A percentile compares a stretch with the other conserved stretches of the same genome.
phyloP scores from a whole-genome alignment of 805 yeast species.

The Candida nemodendra region DNA sequence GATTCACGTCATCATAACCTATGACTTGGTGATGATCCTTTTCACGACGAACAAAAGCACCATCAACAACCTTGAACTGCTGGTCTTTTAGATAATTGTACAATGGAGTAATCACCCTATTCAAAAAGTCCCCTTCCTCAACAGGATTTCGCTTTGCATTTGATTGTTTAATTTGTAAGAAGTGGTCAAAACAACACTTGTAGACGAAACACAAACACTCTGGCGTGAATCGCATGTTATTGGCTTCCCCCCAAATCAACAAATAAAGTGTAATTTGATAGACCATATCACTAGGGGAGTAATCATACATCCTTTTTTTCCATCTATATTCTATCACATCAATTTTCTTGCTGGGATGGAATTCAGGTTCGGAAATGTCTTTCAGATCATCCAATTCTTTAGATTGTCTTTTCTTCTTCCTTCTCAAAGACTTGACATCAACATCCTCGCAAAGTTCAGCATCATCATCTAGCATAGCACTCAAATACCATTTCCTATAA shows the following conservation, averaged over 20 bases:
- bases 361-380: slow-evolving; percentile 19
- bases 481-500: slow-evolving; percentile 89
- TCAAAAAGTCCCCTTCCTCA: slow-evolving; percentile 33
- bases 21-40: slow-evolving; percentile 63
- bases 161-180: slow-evolving; percentile 35
- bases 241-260: slow-evolving; percentile 77
- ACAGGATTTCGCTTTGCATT: slow-evolving; percentile 1
- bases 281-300: slow-evolving; percentile 55
- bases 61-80: slow-evolving; percentile 56
- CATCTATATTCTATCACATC: slow-evolving; percentile 83
- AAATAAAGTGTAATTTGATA: slow-evolving; percentile 63
- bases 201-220: slow-evolving; percentile 54
- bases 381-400: slow-evolving; percentile 14
- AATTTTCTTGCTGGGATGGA: slow-evolving; percentile 35
- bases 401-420: slow-evolving; percentile 63
- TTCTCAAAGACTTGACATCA: slow-evolving; percentile 58
- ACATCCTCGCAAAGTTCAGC: slow-evolving; percentile 58
- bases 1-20: slow-evolving; percentile 57
- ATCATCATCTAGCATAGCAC: slow-evolving; percentile 78
- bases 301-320: slow-evolving; percentile 60
- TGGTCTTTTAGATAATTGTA: slow-evolving; percentile 66
- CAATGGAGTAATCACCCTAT: slow-evolving; percentile 44
- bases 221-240: slow-evolving; percentile 55
- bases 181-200: slow-evolving; percentile 54
- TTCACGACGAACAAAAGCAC: slow-evolving; percentile 59